phyloP scores from a whole-genome alignment of 2,329 filamentous ascomycete species.

The Huntiella bhutanensis region DNA sequence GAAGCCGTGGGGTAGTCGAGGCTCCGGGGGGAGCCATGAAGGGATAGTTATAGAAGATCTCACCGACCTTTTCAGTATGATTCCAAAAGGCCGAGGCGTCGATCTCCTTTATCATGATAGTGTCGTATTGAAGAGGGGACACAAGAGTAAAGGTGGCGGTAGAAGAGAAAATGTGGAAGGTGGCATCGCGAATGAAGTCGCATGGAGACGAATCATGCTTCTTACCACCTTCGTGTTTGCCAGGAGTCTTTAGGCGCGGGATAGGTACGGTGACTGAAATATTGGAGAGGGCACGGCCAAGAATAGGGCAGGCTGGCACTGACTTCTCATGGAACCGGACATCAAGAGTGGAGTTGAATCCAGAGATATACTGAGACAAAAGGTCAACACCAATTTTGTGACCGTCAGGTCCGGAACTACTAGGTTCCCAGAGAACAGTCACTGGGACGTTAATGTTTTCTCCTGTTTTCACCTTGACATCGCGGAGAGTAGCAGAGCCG shows the following conservation, averaged over 20 bases:
- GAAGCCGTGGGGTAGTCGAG: conserved; percentile 54
- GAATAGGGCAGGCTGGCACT: conserved; percentile 51
- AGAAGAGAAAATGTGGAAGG: conserved; percentile 70
- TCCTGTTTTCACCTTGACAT: conserved; percentile 47
- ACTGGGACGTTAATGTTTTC: conserved; percentile 53
- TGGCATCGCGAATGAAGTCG: conserved; percentile 64
- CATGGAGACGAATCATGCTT: conserved; percentile 16
- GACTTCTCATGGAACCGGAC: conserved; percentile 51
- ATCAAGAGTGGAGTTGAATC: conserved; percentile 64
- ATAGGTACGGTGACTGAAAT: conserved; percentile 54
- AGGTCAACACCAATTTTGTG: conserved; percentile 48
- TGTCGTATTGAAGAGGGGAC: conserved; percentile 57
- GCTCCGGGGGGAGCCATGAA: conserved; percentile 62
- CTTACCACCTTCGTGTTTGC: conserved; percentile 12
- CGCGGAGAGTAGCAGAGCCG: conserved; percentile 50
- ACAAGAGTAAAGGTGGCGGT: conserved; percentile 68
- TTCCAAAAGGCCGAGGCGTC: conserved; percentile 79
- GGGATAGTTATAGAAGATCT: conserved; percentile 53
- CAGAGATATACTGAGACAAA: conserved; percentile 73
- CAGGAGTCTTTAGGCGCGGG: conserved; percentile 44
- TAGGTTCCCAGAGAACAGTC: conserved; percentile 56
- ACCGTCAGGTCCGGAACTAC: conserved; percentile 38
- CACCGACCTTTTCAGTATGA: conserved; percentile 55
- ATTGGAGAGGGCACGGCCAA: conserved; percentile 54
- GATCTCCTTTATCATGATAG: conserved; percentile 57